phyloP scores from a whole-genome alignment of 2,329 filamentous ascomycete genomes.

The Penicillium digitatum region DNA sequence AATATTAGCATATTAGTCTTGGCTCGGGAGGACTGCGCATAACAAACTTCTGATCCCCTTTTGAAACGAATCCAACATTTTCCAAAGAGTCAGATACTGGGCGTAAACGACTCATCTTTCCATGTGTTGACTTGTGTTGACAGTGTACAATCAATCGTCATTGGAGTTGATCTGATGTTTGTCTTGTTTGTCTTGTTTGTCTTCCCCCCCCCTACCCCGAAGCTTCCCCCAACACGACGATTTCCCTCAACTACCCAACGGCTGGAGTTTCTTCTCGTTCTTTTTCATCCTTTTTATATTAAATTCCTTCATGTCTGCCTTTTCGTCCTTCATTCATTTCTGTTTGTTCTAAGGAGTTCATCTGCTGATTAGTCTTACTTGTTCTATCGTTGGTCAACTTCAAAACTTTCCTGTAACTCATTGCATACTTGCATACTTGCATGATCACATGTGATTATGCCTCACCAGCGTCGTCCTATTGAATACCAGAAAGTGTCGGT shows the following conservation, averaged over 20 bases:
- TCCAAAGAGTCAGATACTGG: constrained; percentile 76
- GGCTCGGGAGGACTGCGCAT: not conserved
- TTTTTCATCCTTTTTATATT: constrained; percentile 2
- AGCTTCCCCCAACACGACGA: constrained; percentile 19
- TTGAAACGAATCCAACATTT: constrained; percentile 78
- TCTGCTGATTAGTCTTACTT: constrained; percentile 15
- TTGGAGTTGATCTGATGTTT: constrained; percentile 18
- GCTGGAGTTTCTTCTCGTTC: constrained; percentile 1
- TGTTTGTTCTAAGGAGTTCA: not conserved
- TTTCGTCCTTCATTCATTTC: not conserved
- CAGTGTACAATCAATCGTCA: not conserved
- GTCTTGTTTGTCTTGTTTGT: constrained; percentile 14
- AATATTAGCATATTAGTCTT: constrained; percentile 28
- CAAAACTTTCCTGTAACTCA: constrained; percentile 6
- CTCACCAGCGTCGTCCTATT: constrained; percentile 34
- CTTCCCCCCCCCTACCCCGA: constrained; percentile 14
- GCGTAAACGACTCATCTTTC: constrained; percentile 54
- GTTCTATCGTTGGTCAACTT: constrained; percentile 12
- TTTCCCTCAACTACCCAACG: constrained; percentile 25
- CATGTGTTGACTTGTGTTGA: constrained; percentile 8
- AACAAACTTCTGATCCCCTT: constrained; percentile 76
- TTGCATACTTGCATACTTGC: constrained; percentile 20
- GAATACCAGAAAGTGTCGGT: constrained; percentile 8
- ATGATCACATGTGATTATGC: constrained; percentile 27
- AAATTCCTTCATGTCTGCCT: not conserved